Evolutionary conservation across 805 yeast species (phyloP).

Genomic region (Pichia eremophila): DNA sequence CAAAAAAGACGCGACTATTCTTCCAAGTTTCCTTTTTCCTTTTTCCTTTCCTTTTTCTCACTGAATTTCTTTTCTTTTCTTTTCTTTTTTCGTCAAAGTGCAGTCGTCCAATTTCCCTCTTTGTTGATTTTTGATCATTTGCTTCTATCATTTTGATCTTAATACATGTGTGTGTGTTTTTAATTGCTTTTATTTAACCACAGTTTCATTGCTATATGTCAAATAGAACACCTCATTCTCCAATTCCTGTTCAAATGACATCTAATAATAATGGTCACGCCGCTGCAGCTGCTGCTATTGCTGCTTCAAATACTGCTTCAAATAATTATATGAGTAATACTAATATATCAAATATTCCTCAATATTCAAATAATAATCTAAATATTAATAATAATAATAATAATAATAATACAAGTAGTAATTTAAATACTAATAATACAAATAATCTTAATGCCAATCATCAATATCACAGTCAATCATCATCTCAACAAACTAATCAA

Average conservation of each 20-base stretch:
- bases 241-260: constrained; percentile 7
- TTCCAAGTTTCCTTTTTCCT: constrained; percentile 1
- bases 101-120: background rate
- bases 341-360: constrained; percentile 22
- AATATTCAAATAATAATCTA: constrained; percentile 17
- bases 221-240: constrained; percentile 11
- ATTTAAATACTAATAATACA: background rate
- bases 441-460: constrained; percentile 5
- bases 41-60: constrained; percentile 2
- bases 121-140: background rate
- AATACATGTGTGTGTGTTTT: too few relatives aligned
- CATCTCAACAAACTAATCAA: constrained; percentile 9
- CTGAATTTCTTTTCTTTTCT: too few relatives aligned
- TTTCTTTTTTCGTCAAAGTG: too few relatives aligned
- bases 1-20: background rate
- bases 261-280: too few relatives aligned
- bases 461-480: constrained; percentile 13
- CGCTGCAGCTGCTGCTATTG: constrained; percentile 27
- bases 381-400: too few relatives aligned
- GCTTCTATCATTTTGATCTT: too few relatives aligned
- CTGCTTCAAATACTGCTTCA: constrained; percentile 20
- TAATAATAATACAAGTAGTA: too few relatives aligned
- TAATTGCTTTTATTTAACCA: too few relatives aligned
- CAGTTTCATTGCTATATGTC: background rate
- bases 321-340: constrained; percentile 12